phyloP scores from a whole-genome alignment of 257 asterid species.

The Penstemon barbatus region DNA sequence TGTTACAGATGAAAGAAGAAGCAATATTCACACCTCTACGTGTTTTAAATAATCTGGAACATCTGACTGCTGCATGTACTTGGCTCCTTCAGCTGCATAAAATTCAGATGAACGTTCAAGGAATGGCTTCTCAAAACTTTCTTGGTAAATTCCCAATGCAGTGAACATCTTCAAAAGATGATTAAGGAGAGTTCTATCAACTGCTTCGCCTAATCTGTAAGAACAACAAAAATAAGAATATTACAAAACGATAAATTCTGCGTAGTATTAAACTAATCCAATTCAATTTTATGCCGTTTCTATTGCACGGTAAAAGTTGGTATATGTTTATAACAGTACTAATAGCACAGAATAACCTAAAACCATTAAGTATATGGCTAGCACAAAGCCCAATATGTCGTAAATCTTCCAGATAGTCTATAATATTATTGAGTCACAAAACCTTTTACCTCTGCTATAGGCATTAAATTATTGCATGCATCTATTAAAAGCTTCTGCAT shows the following conservation, averaged over 20 bases:
- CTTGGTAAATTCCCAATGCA: conserved; percentile 92
- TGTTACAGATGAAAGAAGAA: conserved; percentile 9
- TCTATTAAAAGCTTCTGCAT: conserved; percentile 28
- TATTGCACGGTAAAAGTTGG: neutral
- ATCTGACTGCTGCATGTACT: conserved; percentile 94
- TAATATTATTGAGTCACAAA: neutral
- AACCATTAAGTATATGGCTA: neutral
- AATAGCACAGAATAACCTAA: conserved; percentile 14
- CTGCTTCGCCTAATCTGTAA: conserved; percentile 82
- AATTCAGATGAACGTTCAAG: conserved; percentile 90
- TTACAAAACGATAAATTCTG: conserved; percentile 17
- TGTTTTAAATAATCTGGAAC: conserved; percentile 93
- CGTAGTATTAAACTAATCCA: neutral
- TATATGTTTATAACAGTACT: neutral
- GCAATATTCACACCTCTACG: conserved; percentile 65
- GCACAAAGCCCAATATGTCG: neutral
- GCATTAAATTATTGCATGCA: conserved; percentile 39
- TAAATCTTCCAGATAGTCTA: neutral
- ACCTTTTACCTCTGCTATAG: conserved; percentile 39
- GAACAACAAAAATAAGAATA: conserved; percentile 24
- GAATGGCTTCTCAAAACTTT: conserved; percentile 97
- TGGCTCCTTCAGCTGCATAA: conserved; percentile 96
- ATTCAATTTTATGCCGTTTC: neutral
- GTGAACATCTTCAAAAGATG: conserved; percentile 99
- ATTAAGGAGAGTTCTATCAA: conserved; percentile 91